Conservation (phyloP, 768 basidiomycete species). For the Amanita rubescens region DNA sequence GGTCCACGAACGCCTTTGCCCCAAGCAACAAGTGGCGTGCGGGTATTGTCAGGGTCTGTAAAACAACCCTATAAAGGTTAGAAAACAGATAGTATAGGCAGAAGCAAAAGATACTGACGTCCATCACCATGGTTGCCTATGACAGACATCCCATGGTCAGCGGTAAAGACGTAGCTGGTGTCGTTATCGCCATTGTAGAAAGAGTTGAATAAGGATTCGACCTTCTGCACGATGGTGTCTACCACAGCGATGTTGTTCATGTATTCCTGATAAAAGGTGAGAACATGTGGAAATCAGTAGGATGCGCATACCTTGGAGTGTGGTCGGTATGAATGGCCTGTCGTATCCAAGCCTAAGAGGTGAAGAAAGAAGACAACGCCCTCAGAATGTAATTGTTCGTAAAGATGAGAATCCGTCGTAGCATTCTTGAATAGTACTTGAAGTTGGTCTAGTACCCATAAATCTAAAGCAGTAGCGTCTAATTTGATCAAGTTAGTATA, state of each 20-base stretch:
- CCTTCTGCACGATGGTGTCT: constrained; percentile 61
- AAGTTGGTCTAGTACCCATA: constrained; percentile 76
- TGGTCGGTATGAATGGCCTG: constrained; percentile 81
- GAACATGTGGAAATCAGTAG: neutral
- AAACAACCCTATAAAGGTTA: constrained; percentile 1
- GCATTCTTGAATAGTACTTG: constrained; percentile 55
- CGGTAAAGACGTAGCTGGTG: constrained; percentile 75
- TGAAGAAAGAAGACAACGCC: constrained; percentile 79
- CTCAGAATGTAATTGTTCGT: constrained; percentile 43
- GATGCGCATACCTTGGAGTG: constrained; percentile 50
- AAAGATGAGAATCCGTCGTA: constrained; percentile 39
- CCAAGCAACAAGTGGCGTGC: constrained; percentile 81
- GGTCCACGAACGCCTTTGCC: constrained; percentile 71
- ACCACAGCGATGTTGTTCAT: constrained; percentile 80
- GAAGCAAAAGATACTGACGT: constrained; percentile 32
- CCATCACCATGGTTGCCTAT: constrained; percentile 90
- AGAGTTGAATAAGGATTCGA: constrained; percentile 50
- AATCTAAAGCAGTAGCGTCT: constrained; percentile 74
- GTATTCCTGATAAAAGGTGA: constrained; percentile 50
- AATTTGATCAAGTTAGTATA: neutral
- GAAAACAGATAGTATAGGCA: neutral
- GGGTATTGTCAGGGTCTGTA: constrained; percentile 79
- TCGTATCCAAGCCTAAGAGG: constrained; percentile 78
- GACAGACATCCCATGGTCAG: constrained; percentile 86
- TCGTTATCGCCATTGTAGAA: constrained; percentile 58